Base-by-base conservation (phyloP, 371 early-diverging fungal species). In the Mortierella sp. region DNA sequence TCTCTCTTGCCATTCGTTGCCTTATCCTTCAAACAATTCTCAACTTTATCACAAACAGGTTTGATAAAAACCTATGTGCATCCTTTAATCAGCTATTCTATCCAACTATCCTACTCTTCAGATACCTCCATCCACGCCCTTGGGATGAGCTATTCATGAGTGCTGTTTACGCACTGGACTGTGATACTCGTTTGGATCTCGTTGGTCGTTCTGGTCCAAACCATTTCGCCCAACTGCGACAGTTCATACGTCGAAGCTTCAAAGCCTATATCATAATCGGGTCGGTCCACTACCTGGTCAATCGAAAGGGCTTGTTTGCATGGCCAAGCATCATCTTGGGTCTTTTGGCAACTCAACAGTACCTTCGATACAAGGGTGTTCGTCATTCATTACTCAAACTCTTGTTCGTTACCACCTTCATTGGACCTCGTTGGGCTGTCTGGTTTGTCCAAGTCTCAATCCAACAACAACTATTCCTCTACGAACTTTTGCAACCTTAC, bases 401-500 rank as follows among this genome's bases (percentile, higher is more conserved):
- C 22, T 11, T 72, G 9, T n/a, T 61, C 26, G 54, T 43, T 5
- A 30, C 58, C 37, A 54, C 43, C 10, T 54, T 78, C 2, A 45
- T 74, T n/a, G 81, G 81, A 0, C 81, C 81, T 9, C 62, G 68
- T 18, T 72, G 72, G 76, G 22, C 76, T 0, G 64, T 75, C 39
- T 75, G 81, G 72, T 20, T 75, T 14, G 60, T 75, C 22, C 72
- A 75, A 63, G 45, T 59, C 24, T 52, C 40, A 16, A 37, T 72
- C 20, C 69, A 75, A 26, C 81, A 81, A 39, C 73, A 81, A 26
- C 32, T 81, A 9, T 75, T 81, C 63, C 58, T 75, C 60, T 47
- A 72, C 28, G 81, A 75, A 18, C 67, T 81, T 11, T 37, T 81
- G 30, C 81, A 81, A 28, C 81, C 81, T 2, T 81, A 81, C 55